Evolutionary conservation across 2,329 filamentous ascomycete species (phyloP).

Genomic region (Trichoderma gracile): DNA sequence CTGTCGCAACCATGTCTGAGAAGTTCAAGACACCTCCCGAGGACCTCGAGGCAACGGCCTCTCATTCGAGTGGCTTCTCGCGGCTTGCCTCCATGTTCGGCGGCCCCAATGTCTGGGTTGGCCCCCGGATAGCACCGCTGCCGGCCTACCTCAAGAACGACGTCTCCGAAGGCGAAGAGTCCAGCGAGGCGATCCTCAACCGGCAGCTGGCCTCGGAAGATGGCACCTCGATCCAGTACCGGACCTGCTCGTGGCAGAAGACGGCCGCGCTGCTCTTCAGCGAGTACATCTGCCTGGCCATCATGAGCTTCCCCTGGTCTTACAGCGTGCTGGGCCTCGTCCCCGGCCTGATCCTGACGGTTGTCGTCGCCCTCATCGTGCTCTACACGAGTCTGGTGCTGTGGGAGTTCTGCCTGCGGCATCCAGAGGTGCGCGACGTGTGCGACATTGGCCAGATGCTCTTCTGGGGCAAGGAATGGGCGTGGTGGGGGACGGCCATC

Average conservation of each 20-base stretch:
- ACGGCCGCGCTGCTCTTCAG: conserved; percentile 88
- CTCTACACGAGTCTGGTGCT: conserved; percentile 67
- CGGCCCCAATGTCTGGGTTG: conserved; percentile 45
- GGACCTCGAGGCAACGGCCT: conserved; percentile 26
- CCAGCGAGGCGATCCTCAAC: conserved; percentile 51
- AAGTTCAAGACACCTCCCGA: conserved; percentile 27
- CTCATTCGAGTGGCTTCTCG: conserved; percentile 31
- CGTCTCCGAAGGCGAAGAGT: conserved; percentile 46
- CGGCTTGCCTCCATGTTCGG: conserved; percentile 42
- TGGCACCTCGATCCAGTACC: conserved; percentile 81
- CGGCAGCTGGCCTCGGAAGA: conserved; percentile 76
- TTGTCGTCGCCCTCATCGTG: conserved; percentile 74
- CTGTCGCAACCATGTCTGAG: conserved; percentile 33
- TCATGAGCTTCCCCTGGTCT: conserved; percentile 95
- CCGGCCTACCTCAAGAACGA: conserved; percentile 40
- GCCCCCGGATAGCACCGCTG: conserved; percentile 54
- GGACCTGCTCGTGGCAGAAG: conserved; percentile 94
- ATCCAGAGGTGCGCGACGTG: conserved; percentile 88
- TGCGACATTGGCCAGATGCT: conserved; percentile 96
- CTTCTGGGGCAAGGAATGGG: conserved; percentile 80
- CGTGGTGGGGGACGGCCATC: conserved; percentile 67
- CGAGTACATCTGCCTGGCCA: conserved; percentile 88
- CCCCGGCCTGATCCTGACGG: conserved; percentile 78
- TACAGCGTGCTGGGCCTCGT: conserved; percentile 86
- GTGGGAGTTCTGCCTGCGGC: conserved; percentile 87